A percentile compares a stretch with the other conserved stretches of the same genome.
Conservation (phyloP, 352 stramenopile genomes). For the Elongisporangium undulatum region DNA sequence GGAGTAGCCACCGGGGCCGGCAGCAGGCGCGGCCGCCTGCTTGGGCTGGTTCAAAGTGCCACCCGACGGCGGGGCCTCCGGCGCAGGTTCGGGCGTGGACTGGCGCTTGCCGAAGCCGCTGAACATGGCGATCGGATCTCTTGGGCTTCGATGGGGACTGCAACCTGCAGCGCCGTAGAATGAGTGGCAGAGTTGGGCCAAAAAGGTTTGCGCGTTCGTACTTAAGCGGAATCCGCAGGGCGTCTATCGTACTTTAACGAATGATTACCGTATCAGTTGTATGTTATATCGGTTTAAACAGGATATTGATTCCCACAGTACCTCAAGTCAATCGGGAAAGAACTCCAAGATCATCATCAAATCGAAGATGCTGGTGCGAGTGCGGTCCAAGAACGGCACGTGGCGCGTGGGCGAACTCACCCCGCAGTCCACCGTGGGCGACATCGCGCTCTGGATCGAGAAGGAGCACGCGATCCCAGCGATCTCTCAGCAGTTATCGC, state of each 20-base stretch:
- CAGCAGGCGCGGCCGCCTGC: slow-evolving; percentile 10
- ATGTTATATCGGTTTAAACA: not conserved
- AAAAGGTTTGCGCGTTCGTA: not conserved
- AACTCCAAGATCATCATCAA: not conserved
- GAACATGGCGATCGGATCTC: slow-evolving; percentile 37
- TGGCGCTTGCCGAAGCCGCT: slow-evolving; percentile 48
- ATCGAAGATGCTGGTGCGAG: slow-evolving; percentile 63
- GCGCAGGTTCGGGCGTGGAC: slow-evolving; percentile 21
- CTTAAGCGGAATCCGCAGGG: not conserved
- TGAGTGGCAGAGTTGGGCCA: not conserved
- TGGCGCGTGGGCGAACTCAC: slow-evolving; percentile 77
- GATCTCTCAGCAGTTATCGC: slow-evolving; percentile 39
- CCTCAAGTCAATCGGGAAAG: not conserved
- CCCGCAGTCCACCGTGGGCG: slow-evolving; percentile 51
- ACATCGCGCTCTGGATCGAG: slow-evolving; percentile 78
- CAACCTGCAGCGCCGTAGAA: not conserved
- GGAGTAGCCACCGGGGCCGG: slow-evolving; percentile 59
- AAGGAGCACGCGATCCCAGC: slow-evolving; percentile 60
- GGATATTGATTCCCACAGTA: not conserved
- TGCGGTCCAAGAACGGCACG: slow-evolving; percentile 87
- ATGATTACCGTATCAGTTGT: not conserved
- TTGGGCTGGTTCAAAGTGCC: slow-evolving; percentile 36
- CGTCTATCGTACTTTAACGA: not conserved
- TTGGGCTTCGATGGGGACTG: not conserved
- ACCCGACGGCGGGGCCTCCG: slow-evolving; percentile 17